These are phyloP conservation scores for Parathielavia hyrcaniae DNA, from an alignment of 495 filamentous ascomycete species.

Conservation along the genomic window DNA sequence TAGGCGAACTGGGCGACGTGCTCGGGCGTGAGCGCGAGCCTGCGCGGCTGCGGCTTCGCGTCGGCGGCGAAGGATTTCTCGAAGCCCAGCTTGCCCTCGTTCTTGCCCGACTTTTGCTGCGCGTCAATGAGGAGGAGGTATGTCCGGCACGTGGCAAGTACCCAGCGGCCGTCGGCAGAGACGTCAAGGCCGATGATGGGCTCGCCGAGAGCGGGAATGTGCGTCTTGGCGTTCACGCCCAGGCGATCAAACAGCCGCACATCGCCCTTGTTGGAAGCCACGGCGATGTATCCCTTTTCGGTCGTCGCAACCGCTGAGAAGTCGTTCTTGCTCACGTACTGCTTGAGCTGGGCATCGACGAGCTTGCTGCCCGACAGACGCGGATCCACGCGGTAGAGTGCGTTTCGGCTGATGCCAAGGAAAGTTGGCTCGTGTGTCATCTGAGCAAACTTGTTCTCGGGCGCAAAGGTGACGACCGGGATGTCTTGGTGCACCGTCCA, in stretches of 20 bases:
- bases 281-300: constrained; percentile 91
- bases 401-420: constrained; percentile 83
- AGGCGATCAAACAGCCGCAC: constrained; percentile 94
- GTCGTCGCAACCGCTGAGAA: constrained; percentile 93
- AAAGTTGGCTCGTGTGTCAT: constrained; percentile 95
- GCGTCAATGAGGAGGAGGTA: constrained; percentile 92
- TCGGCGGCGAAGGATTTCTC: constrained; percentile 90
- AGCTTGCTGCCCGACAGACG: constrained; percentile 86
- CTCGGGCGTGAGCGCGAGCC: constrained; percentile 75
- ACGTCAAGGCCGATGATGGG: constrained; percentile 92
- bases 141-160: constrained; percentile 88
- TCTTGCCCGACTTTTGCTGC: constrained; percentile 86
- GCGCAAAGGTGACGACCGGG: constrained; percentile 78
- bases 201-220: constrained; percentile 91
- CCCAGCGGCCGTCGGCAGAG: constrained; percentile 89
- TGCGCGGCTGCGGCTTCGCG: constrained; percentile 85
- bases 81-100: constrained; percentile 95
- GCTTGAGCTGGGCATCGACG: constrained; percentile 85
- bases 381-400: constrained; percentile 89
- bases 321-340: constrained; percentile 92
- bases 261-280: constrained; percentile 95
- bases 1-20: constrained; percentile 96
- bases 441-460: constrained; percentile 96
- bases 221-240: constrained; percentile 95
- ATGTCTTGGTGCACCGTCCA: constrained; percentile 99